phyloP scores from a whole-genome alignment of 495 filamentous ascomycete genomes.

The Durotheca rogersii region DNA sequence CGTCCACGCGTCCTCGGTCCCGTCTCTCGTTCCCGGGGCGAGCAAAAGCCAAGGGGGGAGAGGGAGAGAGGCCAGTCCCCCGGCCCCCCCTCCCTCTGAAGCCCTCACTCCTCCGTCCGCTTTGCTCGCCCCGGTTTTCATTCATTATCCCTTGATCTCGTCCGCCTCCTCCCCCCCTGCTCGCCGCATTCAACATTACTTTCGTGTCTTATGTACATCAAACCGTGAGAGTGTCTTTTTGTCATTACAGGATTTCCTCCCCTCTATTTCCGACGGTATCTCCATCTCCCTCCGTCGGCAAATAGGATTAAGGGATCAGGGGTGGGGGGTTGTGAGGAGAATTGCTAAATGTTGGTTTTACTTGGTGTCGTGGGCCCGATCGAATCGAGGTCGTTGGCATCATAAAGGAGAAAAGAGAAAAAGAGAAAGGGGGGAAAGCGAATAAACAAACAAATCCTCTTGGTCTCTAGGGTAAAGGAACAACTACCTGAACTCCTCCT shows the following conservation, averaged over 20 bases:
- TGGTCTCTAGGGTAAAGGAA: not conserved
- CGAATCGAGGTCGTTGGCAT: conserved; percentile 4
- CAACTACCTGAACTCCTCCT: too few species aligned
- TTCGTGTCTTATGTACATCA: conserved; percentile 1
- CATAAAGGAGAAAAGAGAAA: not conserved
- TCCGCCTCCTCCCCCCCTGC: not conserved
- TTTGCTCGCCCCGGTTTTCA: not conserved
- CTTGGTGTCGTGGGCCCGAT: not conserved
- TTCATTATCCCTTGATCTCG: not conserved
- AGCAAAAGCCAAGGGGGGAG: too few species aligned
- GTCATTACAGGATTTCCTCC: not conserved
- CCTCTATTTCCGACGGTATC: too few species aligned
- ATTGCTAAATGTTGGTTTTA: conserved; percentile 14
- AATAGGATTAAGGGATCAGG: too few species aligned
- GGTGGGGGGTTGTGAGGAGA: too few species aligned
- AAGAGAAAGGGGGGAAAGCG: not conserved
- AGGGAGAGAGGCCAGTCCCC: too few species aligned
- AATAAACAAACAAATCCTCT: not conserved
- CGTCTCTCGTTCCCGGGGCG: not conserved
- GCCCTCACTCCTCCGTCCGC: too few species aligned
- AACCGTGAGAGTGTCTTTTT: not conserved
- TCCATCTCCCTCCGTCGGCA: too few species aligned
- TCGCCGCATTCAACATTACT: conserved; percentile 6
- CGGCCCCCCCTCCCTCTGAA: not conserved
- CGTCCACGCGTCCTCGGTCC: not conserved